A percentile compares a stretch with the other conserved stretches of the same genome.
Evolutionary conservation across 305 asterid genomes (phyloP).

Genomic region (Ajuga reptans): DNA sequence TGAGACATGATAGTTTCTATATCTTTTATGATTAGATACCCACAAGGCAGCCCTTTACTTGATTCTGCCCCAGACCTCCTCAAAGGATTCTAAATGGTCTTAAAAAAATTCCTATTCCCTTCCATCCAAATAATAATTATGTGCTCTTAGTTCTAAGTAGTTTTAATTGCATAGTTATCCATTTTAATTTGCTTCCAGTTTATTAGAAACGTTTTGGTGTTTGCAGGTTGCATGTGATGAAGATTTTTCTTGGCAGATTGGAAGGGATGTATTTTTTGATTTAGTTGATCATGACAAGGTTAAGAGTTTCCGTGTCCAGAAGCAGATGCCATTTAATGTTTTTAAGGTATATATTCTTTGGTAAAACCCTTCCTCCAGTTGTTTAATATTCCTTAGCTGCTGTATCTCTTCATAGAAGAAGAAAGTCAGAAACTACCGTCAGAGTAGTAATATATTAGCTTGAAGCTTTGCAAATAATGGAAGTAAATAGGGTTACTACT

Average conservation of each 20-base stretch:
- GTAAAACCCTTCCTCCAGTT: not conserved
- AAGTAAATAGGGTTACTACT: slow-evolving; percentile 1
- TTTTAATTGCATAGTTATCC: not conserved
- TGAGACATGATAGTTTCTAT: no score
- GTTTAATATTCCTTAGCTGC: not conserved
- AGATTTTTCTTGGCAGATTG: slow-evolving; percentile 45
- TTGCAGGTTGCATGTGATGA: slow-evolving; percentile 52
- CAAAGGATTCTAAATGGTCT: no score
- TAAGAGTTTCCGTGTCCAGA: slow-evolving; percentile 46
- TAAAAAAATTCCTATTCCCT: no score
- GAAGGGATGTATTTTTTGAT: slow-evolving; percentile 43
- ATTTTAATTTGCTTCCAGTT: not conserved
- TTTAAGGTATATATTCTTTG: slow-evolving; percentile 39
- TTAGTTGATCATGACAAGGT: slow-evolving; percentile 53
- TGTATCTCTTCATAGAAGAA: slow-evolving; percentile 16
- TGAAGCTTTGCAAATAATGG: not conserved
- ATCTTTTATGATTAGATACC: no score
- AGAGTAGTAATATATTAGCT: slow-evolving; percentile 1
- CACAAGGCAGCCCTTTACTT: no score
- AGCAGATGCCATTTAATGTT: slow-evolving; percentile 33
- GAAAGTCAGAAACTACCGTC: not conserved
- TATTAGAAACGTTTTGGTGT: not conserved
- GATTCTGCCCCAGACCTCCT: no score
- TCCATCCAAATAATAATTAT: no score
- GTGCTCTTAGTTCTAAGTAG: no score